A percentile compares a stretch with the other conserved stretches of the same genome.
Evolutionary conservation across 2,329 filamentous ascomycete species (phyloP).

Genomic region (Colletotrichum somersetense): DNA sequence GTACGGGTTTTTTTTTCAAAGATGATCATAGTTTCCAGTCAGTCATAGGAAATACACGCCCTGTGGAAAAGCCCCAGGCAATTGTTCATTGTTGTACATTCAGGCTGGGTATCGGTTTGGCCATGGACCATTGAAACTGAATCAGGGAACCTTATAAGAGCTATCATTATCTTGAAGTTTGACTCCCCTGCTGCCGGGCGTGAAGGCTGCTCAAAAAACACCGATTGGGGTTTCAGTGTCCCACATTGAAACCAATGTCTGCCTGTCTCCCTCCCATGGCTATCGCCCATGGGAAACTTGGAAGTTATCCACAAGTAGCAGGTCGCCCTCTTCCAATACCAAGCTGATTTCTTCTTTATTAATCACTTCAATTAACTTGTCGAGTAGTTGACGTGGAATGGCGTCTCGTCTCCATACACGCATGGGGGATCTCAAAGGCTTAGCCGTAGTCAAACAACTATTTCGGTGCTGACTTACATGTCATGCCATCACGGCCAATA

Average conservation of each 20-base stretch:
- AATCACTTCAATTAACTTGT: conserved; percentile 42
- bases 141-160: not conserved
- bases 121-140: too few species aligned
- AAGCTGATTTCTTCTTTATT: conserved; percentile 43
- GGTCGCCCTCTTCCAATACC: conserved; percentile 39
- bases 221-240: conserved; percentile 16
- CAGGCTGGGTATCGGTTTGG: too few species aligned
- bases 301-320: conserved; percentile 43
- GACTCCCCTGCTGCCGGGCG: too few species aligned
- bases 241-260: conserved; percentile 38
- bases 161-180: not conserved
- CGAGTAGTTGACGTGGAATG: conserved; percentile 35
- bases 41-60: too few species aligned
- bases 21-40: not conserved
- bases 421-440: conserved; percentile 32
- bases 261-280: conserved; percentile 39
- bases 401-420: conserved; percentile 40
- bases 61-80: too few species aligned
- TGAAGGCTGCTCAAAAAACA: conserved; percentile 1
- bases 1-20: too few species aligned
- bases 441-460: too few species aligned
- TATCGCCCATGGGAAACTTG: conserved; percentile 40
- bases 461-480: conserved; percentile 11
- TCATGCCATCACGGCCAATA: conserved; percentile 42
- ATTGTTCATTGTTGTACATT: too few species aligned